Evolutionary conservation across 371 early-diverging fungal genomes (phyloP).

Genomic region (Mortierella sp.): DNA sequence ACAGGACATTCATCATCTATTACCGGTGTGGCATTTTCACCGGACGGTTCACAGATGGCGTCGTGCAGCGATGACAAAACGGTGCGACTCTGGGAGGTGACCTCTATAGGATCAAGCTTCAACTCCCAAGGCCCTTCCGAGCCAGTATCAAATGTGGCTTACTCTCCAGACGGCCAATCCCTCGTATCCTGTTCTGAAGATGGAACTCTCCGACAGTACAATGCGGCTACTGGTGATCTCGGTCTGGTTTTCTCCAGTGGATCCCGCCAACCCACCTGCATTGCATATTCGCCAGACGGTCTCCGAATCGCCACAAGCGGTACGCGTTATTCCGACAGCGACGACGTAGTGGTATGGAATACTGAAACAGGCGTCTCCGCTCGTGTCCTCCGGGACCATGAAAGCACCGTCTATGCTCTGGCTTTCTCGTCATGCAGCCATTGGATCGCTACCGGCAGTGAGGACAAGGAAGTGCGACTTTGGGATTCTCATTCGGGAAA

Average conservation of each 20-base stretch:
- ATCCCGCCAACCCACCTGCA: not conserved
- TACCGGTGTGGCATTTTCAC: constrained; percentile 11
- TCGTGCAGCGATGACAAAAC: not conserved
- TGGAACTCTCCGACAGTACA: not conserved
- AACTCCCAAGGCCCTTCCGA: not conserved
- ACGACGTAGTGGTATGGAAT: not conserved
- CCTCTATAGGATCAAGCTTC: not conserved
- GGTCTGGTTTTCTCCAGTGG: not conserved
- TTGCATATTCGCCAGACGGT: constrained; percentile 11
- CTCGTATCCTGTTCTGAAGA: not conserved
- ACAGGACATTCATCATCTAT: not conserved
- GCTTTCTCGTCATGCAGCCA: not conserved
- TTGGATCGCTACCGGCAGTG: constrained; percentile 12
- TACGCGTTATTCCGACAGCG: too few relatives aligned
- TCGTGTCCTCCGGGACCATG: not conserved
- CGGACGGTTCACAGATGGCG: constrained; percentile 1
- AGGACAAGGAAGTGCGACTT: constrained; percentile 14
- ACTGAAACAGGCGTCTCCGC: not conserved
- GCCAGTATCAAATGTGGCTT: not conserved
- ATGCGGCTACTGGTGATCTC: not conserved
- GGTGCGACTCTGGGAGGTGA: constrained; percentile 16
- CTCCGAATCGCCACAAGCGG: not conserved
- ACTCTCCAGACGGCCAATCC: not conserved
- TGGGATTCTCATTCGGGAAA: not conserved
- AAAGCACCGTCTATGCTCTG: not conserved